Evolutionary conservation across 129 eudicot genomes (phyloP).

Genomic region (Flaveria sonorensis): DNA sequence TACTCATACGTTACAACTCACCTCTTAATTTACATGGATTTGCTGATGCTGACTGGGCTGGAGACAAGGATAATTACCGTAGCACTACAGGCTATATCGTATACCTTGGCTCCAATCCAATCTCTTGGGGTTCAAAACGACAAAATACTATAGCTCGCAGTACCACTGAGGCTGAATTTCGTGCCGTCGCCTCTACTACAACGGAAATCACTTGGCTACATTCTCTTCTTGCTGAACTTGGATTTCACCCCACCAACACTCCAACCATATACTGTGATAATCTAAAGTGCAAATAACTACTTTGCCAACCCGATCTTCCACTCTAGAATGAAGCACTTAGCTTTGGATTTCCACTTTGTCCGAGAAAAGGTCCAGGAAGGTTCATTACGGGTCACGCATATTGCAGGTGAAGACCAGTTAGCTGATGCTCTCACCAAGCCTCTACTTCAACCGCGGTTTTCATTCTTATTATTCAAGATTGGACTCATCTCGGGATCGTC

Average conservation of each 20-base stretch:
- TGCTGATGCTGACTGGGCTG: neutral
- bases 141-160: neutral
- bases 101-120: conserved; percentile 2
- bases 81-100: neutral
- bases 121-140: conserved; percentile 5
- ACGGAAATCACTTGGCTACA: neutral
- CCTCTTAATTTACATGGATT: conserved; percentile 1
- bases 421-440: neutral
- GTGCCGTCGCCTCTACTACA: neutral
- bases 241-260: neutral
- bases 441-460: neutral
- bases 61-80: neutral
- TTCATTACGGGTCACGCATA: neutral
- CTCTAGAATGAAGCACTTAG: neutral
- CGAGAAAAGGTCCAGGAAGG: neutral
- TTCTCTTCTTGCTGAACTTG: neutral
- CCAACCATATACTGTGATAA: neutral
- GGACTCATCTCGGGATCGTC: too few relatives aligned
- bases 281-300: neutral
- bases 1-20: neutral
- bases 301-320: neutral
- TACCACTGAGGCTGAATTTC: too few relatives aligned
- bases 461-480: neutral
- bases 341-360: too few relatives aligned
- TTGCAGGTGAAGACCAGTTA: neutral